Conservation (phyloP, 805 yeast genomes). For the Ogataea methylovora region DNA sequence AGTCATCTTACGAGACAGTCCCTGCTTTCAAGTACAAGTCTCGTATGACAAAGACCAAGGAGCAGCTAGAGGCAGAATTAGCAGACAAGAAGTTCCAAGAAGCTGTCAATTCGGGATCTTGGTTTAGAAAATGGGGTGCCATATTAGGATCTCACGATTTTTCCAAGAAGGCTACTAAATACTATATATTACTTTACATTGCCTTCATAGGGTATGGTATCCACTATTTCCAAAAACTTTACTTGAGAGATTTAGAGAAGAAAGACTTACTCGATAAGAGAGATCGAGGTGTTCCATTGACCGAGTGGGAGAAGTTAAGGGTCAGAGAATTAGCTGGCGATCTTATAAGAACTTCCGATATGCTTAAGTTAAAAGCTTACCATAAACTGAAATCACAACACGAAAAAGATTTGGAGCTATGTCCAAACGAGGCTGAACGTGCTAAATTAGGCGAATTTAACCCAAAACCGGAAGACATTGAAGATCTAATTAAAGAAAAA, state of each 20-base stretch:
- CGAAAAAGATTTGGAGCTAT: conserved; percentile 9
- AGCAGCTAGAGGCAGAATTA: conserved; percentile 20
- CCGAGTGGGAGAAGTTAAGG: conserved; percentile 59
- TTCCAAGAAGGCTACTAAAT: conserved; percentile 55
- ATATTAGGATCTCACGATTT: conserved; percentile 46
- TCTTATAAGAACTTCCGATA: conserved; percentile 56
- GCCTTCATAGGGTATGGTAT: conserved; percentile 52
- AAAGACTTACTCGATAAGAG: conserved; percentile 22
- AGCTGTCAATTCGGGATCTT: conserved; percentile 25
- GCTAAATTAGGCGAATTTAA: conserved; percentile 18
- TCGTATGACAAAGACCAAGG: conserved; percentile 19
- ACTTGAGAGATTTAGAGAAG: conserved; percentile 55
- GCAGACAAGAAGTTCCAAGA: conserved; percentile 22
- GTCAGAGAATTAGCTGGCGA: conserved; percentile 53
- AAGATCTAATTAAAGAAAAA: conserved; percentile 15
- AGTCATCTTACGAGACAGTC: no score
- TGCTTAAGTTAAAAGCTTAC: conserved; percentile 51
- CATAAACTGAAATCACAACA: conserved; percentile 39
- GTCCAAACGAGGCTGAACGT: conserved; percentile 12
- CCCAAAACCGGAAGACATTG: conserved; percentile 27
- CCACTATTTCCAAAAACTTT: conserved; percentile 59
- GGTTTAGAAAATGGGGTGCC: conserved; percentile 43
- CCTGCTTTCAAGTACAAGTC: conserved; percentile 23
- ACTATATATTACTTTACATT: conserved; percentile 52
- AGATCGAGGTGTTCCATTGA: conserved; percentile 29